Conservation (phyloP, 495 filamentous ascomycete genomes). For the Hypomontagnella monticulosa region DNA sequence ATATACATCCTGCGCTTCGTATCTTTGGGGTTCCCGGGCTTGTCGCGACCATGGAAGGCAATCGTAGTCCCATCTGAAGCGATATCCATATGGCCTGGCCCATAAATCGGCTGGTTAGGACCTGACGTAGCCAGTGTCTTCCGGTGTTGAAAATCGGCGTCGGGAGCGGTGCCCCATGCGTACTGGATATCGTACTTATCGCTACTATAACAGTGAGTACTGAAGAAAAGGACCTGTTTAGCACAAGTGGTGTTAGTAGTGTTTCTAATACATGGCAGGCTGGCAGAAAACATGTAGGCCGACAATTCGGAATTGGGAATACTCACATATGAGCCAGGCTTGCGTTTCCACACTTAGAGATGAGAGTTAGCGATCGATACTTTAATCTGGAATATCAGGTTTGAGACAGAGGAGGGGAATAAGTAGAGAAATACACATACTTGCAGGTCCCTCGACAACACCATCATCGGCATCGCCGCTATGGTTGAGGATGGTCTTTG, state of each 20-base stretch:
- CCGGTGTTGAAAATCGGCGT: conserved; percentile 5
- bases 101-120: conserved; percentile 17
- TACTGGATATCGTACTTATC: conserved; percentile 58
- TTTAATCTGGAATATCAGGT: too few relatives aligned
- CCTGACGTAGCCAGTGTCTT: conserved; percentile 1
- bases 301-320: conserved; percentile 17
- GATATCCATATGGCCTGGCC: conserved; percentile 25
- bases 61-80: conserved; percentile 24
- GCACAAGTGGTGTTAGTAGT: too few relatives aligned
- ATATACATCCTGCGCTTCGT: conserved; percentile 2
- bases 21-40: conserved; percentile 13
- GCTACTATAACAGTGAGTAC: conserved; percentile 59
- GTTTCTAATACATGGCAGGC: too few relatives aligned
- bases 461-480: conserved; percentile 58
- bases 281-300: too few relatives aligned
- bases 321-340: conserved; percentile 18
- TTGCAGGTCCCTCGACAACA: conserved; percentile 62
- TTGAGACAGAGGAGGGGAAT: too few relatives aligned
- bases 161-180: conserved; percentile 48
- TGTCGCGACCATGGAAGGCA: conserved; percentile 24
- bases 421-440: too few relatives aligned
- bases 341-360: conserved; percentile 32
- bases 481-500: conserved; percentile 61
- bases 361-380: too few relatives aligned
- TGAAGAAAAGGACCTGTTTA: conserved; percentile 63